These are phyloP conservation scores for Ceratopteris richardii DNA, from an alignment of 75 land plant genomes.

Conservation along the genomic window DNA sequence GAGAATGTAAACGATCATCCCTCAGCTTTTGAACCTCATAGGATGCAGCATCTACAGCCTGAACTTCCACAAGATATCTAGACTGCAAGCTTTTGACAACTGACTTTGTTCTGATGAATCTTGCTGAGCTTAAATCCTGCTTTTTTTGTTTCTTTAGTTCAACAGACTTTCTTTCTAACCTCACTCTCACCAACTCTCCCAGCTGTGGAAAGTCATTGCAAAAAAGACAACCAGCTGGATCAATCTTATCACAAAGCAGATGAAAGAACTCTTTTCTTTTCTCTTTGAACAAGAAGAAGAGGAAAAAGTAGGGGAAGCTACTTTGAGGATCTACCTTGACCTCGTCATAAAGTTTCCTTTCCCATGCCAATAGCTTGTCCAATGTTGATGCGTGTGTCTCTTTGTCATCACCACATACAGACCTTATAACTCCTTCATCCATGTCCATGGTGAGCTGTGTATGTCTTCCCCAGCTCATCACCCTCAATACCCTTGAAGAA, in stretches of 20 bases:
- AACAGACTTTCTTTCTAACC: slow-evolving; percentile 59
- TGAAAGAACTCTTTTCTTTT: too few species aligned
- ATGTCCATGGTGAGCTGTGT: slow-evolving; percentile 20
- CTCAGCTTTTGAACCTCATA: slow-evolving; percentile 54
- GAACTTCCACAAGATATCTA: slow-evolving; percentile 66
- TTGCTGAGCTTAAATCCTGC: slow-evolving; percentile 33
- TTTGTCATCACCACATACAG: slow-evolving; percentile 32
- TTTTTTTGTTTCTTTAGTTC: slow-evolving; percentile 55
- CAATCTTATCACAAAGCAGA: too few species aligned
- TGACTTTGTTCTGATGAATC: slow-evolving; percentile 61
- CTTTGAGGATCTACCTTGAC: too few species aligned
- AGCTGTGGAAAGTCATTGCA: slow-evolving; percentile 26
- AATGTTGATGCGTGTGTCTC: slow-evolving; percentile 70
- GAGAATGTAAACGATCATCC: slow-evolving; percentile 58
- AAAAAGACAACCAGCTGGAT: too few species aligned
- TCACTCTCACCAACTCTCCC: slow-evolving; percentile 61
- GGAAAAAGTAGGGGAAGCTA: too few species aligned
- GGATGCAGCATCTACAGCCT: slow-evolving; percentile 71
- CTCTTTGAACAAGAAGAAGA: too few species aligned
- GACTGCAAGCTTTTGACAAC: slow-evolving; percentile 67
- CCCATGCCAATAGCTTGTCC: slow-evolving; percentile 88
- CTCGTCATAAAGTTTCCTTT: slow-evolving; percentile 83
- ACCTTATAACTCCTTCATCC: slow-evolving; percentile 37
- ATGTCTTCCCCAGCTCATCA: slow-evolving; percentile 70
- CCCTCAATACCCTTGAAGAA: slow-evolving; percentile 62